phyloP scores from a whole-genome alignment of 306 rosid species.

The Lithocarpus polystachyus region DNA sequence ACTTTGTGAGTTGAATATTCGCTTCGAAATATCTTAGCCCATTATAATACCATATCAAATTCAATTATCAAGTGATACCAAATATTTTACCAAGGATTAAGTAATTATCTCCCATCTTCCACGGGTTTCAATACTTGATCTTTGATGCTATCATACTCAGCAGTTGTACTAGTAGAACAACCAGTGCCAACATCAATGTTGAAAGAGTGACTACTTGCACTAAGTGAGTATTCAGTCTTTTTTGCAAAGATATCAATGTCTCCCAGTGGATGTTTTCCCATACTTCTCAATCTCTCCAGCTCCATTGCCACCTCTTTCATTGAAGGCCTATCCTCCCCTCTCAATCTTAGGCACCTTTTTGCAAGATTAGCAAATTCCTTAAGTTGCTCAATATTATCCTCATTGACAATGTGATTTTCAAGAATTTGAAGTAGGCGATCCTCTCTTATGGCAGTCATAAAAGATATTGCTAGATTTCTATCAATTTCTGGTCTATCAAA shows the following conservation, averaged over 20 bases:
- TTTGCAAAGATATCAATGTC: not conserved
- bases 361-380: constrained; percentile 32
- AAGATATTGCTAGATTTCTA: constrained; percentile 37
- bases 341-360: constrained; percentile 27
- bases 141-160: not conserved
- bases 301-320: constrained; percentile 56
- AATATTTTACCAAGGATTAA: too few relatives aligned
- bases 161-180: not conserved
- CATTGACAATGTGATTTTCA: constrained; percentile 18
- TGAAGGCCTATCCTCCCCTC: constrained; percentile 50
- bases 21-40: too few relatives aligned
- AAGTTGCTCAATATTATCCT: constrained; percentile 27
- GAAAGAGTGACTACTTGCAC: not conserved
- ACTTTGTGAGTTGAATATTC: too few relatives aligned
- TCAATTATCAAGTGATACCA: too few relatives aligned
- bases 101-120: not conserved
- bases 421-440: constrained; percentile 28
- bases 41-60: too few relatives aligned
- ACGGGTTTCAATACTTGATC: not conserved
- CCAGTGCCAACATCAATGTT: not conserved
- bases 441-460: constrained; percentile 31
- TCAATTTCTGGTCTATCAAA: constrained; percentile 19
- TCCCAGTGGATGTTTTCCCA: constrained; percentile 19
- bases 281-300: constrained; percentile 31
- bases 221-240: constrained; percentile 17